Evolutionary conservation across 768 basidiomycete genomes (phyloP), one percentile per base, ranked within the genome.

Genomic region (Rhizopogon sp.): DNA sequence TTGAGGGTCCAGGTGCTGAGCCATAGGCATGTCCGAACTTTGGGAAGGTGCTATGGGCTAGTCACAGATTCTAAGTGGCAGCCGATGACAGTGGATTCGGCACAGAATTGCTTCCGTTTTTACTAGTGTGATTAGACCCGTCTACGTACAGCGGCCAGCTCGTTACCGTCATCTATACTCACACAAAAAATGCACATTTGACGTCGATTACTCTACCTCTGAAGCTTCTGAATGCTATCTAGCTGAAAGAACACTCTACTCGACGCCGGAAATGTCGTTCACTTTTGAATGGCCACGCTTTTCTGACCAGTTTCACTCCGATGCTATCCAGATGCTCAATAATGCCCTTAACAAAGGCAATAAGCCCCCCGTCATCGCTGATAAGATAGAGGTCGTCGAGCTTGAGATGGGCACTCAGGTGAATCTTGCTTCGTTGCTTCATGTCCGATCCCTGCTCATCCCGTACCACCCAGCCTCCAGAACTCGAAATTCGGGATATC

Each of bases 361-460:
- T 74, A 98, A 97, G 68, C 97, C 96, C 1, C 93, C 94, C 29
- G 89, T 99, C 65, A 98, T 98, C 61, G 95, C 93, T 52, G 97
- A 96, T 74, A 87, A 82, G 70, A 98, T 99, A 60, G 93, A 98
- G 70, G 97, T 99, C 31, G 90, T 97, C 52, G 97, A 98, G 69
- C 76, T 99, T n/a, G 89, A 98, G 72, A 98, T 99, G 97, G 97
- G 97, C 39, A 93, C 90, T 2, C 88, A 96, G 78, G 95, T 93
- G 57, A 52, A 76, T 66, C 35, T n/a, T 47, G 22, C 35, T n/a
- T 20, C 22, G 33, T 43, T 42, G 16, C 17, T 6, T 10, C 7
- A n/a, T 25, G 2, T 4, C 39, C 16, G 28, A 10, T 25, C 33
- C 1, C 20, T 11, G 22, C 52, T 51, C 55, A 60, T 40, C 39